These are phyloP conservation scores for Pyrus communis DNA, from an alignment of 306 rosid genomes.

Conservation along the genomic window DNA sequence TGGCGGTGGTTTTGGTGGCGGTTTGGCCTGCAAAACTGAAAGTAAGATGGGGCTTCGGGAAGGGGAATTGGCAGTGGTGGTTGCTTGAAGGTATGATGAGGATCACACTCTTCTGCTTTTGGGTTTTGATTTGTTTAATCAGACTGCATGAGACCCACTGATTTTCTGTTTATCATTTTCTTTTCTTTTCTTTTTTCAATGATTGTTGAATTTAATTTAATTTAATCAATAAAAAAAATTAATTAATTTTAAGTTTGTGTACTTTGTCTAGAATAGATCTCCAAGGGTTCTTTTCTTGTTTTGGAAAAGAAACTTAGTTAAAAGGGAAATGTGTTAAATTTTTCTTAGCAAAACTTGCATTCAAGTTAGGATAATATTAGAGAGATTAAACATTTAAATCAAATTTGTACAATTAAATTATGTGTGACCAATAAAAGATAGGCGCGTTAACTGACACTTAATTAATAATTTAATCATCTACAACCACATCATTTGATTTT, in stretches of 20 bases:
- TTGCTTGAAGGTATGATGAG: background rate
- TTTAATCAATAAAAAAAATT: background rate
- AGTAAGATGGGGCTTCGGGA: background rate
- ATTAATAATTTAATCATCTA: too few species aligned
- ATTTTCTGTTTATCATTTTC: background rate
- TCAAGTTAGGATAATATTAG: background rate
- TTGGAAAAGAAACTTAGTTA: background rate
- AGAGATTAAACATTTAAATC: fast-evolving
- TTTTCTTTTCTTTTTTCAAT: background rate
- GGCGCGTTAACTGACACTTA: fast-evolving
- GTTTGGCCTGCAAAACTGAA: background rate
- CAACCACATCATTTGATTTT: too few species aligned
- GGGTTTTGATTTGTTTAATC: background rate
- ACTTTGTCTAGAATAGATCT: background rate
- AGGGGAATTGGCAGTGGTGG: background rate
- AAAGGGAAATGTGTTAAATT: background rate
- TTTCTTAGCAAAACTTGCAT: background rate
- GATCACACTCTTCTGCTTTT: background rate
- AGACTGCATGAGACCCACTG: background rate
- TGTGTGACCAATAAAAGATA: too few species aligned
- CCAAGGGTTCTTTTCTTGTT: background rate
- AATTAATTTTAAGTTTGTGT: background rate
- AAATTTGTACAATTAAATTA: too few species aligned
- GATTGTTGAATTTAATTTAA: background rate
- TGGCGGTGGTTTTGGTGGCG: background rate